Base-by-base conservation (phyloP, 108 stramenopile genomes). In the Pseudonitzschia delicatissima region DNA sequence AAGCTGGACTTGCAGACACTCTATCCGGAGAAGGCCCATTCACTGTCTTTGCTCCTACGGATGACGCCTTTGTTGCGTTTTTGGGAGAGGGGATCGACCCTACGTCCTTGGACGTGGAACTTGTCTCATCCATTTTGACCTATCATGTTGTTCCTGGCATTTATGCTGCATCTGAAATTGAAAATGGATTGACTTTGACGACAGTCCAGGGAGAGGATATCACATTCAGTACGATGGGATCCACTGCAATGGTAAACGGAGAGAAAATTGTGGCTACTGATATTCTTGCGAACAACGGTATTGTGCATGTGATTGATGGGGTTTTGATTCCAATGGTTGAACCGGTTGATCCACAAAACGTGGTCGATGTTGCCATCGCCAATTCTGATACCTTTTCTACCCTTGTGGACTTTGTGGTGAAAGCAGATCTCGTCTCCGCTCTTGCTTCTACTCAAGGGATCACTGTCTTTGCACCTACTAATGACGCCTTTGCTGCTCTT, bases 71-170 rank as follows among this genome's bases (percentile, higher is more conserved):
- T 0, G 3, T 7, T 33, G 26, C 7, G 21, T 21, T 2, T 7
- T 2, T 48, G 2, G 1, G 6, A 6, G 23, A 4, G 20, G 47
- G 47, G 21, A 17, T 48, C 2, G 47, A 48, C 21, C 47, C 17
- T 21, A 2, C 47, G 3, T 2, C 21, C 2, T 6, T 48, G 20
- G 47, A 48, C 47, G 1, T 17, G 3, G 6, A 9, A 2, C 7
- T 21, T 23, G 20, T 48, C 17, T n/a, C n/a, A n/a, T n/a, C n/a
- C n/a, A 64, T 80, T 39, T 7, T 48, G 4, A 2, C 17, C 17
- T 32, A 66, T 27, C 65, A 66, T 34, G 25, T 66, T 11, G 65
- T 66, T 17, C 33, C 32, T 17, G 65, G 65, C 52, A 20, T 66
- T 0, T 66, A 52, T 20, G 25, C 36, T n/a, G 26, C 27, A n/a